Conservation (phyloP, 2,329 filamentous ascomycete genomes). For the Cryphonectria carpinicola region DNA sequence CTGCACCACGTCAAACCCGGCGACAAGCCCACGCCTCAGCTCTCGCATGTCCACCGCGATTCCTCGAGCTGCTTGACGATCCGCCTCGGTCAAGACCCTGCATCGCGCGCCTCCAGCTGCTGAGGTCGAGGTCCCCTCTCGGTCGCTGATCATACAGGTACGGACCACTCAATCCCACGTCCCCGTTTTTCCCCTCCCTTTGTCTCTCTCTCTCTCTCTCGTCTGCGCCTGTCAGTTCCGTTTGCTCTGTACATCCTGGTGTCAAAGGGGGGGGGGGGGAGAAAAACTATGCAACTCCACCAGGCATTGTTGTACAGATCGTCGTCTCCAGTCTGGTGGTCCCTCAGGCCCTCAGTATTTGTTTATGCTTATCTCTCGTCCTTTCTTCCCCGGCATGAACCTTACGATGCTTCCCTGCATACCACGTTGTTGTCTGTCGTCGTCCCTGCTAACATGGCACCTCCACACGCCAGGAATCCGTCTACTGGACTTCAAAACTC, state of each 20-base stretch:
- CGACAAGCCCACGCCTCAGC: conserved; percentile 19
- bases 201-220: conserved; percentile 22
- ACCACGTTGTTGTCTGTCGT: conserved; percentile 5
- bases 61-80: conserved; percentile 16
- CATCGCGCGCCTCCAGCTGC: conserved; percentile 21
- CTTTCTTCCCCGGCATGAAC: background rate
- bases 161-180: background rate
- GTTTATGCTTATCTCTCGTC: conserved; percentile 8
- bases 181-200: conserved; percentile 7
- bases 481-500: conserved; percentile 17
- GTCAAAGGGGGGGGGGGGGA: conserved; percentile 1
- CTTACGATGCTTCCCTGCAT: conserved; percentile 18
- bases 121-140: conserved; percentile 13
- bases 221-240: conserved; percentile 18
- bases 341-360: background rate
- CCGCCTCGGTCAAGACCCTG: conserved; percentile 22
- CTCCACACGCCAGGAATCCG: conserved; percentile 20
- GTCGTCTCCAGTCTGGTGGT: background rate
- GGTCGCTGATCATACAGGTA: conserved; percentile 24
- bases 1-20: conserved; percentile 21
- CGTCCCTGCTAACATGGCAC: conserved; percentile 29
- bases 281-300: conserved; percentile 5
- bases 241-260: conserved; percentile 8
- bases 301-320: conserved; percentile 5
- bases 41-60: conserved; percentile 23